Evolutionary conservation across 305 asterid species (phyloP).

Genomic region (Fraxinus ornus): DNA sequence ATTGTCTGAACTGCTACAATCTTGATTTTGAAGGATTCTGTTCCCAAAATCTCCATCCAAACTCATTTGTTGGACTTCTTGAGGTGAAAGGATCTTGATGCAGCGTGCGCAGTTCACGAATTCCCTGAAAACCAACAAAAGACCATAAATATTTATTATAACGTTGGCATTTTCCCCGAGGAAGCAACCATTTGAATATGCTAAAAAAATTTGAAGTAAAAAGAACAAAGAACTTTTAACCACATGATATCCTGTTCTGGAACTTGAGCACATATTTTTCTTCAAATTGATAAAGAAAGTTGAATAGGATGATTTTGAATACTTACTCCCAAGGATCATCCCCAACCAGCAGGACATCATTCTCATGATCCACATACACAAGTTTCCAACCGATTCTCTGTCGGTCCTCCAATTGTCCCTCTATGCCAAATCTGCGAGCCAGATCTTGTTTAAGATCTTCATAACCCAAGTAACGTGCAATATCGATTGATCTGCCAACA

Average conservation of each 20-base stretch:
- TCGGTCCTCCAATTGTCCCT: conserved; percentile 89
- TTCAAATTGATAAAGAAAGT: neutral
- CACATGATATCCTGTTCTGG: neutral
- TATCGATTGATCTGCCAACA: conserved; percentile 91
- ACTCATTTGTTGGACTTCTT: neutral
- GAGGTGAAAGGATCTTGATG: neutral
- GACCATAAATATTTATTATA: neutral
- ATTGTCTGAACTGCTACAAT: neutral
- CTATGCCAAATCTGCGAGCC: conserved; percentile 96
- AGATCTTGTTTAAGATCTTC: conserved; percentile 42
- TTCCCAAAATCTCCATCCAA: neutral
- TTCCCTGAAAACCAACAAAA: neutral
- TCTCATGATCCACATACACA: conserved; percentile 64
- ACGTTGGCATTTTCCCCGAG: neutral
- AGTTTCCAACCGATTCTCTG: conserved; percentile 71
- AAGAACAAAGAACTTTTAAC: neutral
- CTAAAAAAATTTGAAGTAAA: neutral
- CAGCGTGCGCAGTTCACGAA: neutral
- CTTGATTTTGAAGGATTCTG: neutral
- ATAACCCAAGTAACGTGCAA: conserved; percentile 64
- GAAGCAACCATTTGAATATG: neutral
- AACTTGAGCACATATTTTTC: neutral
- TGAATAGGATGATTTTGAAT: neutral
- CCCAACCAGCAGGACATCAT: conserved; percentile 85
- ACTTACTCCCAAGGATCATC: conserved; percentile 99